Base-by-base conservation (phyloP, 352 stramenopile species). In the Phytophthora europaea region DNA sequence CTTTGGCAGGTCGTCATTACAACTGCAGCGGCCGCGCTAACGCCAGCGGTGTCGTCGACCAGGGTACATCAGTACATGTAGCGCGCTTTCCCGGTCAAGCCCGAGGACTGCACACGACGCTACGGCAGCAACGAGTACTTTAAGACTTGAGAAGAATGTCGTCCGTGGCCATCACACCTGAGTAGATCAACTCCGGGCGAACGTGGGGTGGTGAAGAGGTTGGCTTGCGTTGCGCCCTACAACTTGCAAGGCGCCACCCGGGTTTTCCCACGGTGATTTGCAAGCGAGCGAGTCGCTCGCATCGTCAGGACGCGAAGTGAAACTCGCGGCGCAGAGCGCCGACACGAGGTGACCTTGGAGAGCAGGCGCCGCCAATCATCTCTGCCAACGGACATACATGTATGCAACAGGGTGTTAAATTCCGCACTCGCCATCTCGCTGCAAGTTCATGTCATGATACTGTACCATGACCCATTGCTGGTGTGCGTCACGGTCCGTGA, bases 181-280 rank as follows among this genome's bases (percentile, higher is more conserved):
- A 0, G 36, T n/a, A 4, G 3, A 5, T 13, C 2, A 40, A 13
- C 34, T 13, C 10, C 34, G 34, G 3, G 36, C 36, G 36, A 45
- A 45, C 36, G 36, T 45, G 36, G 36, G 36, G 36, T 18, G 36
- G 36, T 16, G 36, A 15, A 18, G 34, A 43, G 34, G 28, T 31
- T 31, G 28, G 28, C 28, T 31, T 31, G 23, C 23, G 23, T 26
- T 31, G 28, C 28, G 28, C 28, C 28, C 28, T 31, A 31, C 28
- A 31, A 31, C 28, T 31, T 31, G 28, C 28, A 31, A 5, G 28
- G 28, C 28, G 28, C 12, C 36, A 45, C 36, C 36, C 36, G 15
- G 36, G 20, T 16, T 45, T 53, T 71, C 56, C 65, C 65, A 50
- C 5, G 10, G 23, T 15, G 66, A 73, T 73, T 68, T 73, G 66